These are phyloP conservation scores for Boletus sensibilis DNA, from an alignment of 768 basidiomycete genomes.

Conservation along the genomic window DNA sequence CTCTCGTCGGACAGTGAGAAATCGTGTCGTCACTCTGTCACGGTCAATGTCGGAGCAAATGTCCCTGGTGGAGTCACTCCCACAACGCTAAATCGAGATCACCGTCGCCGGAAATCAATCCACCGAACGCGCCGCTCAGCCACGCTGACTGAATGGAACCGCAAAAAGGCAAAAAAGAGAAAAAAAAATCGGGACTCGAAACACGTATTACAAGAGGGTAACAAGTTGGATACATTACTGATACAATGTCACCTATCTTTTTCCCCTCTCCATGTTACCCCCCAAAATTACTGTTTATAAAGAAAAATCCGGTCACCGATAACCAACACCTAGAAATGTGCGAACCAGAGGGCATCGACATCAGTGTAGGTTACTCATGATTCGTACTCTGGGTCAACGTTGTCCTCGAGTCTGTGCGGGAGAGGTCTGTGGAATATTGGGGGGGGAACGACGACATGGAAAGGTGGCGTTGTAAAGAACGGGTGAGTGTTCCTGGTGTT, in stretches of 20 bases:
- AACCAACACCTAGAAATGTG: background rate
- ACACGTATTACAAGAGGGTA: conserved; percentile 25
- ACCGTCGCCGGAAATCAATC: too few species aligned
- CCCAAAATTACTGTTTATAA: conserved; percentile 8
- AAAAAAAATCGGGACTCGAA: background rate
- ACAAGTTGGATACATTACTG: conserved; percentile 23
- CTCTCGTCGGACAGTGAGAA: too few species aligned
- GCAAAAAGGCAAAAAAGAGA: background rate
- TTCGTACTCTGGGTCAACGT: conserved; percentile 16
- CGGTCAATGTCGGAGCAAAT: too few species aligned
- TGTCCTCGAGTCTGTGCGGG: conserved; percentile 25
- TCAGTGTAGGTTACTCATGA: conserved; percentile 5
- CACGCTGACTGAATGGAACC: background rate
- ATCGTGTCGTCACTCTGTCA: too few species aligned
- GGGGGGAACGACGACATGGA: conserved; percentile 27
- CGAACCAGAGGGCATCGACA: background rate
- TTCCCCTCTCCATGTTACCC: background rate
- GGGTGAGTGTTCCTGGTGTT: conserved; percentile 14
- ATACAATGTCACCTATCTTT: conserved; percentile 23
- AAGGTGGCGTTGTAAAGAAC: conserved; percentile 28
- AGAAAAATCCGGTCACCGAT: conserved; percentile 1
- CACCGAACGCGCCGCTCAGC: background rate
- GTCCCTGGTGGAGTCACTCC: too few species aligned
- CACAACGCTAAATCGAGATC: too few species aligned
- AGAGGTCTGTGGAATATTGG: conserved; percentile 3